Evolutionary conservation across 2,329 filamentous ascomycete species (phyloP).

Genomic region (Ophioceras dolichostomum): DNA sequence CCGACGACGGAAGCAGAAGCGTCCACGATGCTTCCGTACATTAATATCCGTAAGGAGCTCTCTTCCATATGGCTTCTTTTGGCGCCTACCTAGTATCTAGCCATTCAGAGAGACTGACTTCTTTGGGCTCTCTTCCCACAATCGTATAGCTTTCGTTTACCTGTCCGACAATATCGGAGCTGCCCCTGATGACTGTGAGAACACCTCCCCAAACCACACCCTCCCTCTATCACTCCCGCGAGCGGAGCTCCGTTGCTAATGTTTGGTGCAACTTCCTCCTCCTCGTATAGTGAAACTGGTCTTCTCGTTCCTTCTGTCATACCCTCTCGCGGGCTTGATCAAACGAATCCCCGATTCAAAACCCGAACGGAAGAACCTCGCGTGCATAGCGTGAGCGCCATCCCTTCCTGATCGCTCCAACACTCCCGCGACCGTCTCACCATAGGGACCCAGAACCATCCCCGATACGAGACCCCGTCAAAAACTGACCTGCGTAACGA

Average conservation of each 20-base stretch:
- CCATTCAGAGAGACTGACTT: neutral
- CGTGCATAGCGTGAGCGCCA: conserved; percentile 57
- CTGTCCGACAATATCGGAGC: conserved; percentile 26
- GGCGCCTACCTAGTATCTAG: too few relatives aligned
- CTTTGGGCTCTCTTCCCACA: neutral
- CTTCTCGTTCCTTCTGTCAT: conserved; percentile 80
- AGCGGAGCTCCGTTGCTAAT: neutral
- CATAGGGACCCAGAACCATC: too few relatives aligned
- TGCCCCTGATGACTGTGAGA: conserved; percentile 32
- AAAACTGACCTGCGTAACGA: too few relatives aligned
- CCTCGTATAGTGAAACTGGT: conserved; percentile 73
- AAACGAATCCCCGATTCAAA: conserved; percentile 82
- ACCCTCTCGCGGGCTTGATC: conserved; percentile 75
- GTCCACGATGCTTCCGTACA: conserved; percentile 15
- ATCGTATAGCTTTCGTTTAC: conserved; percentile 27
- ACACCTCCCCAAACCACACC: neutral
- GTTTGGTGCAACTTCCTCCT: neutral
- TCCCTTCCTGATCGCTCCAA: too few relatives aligned
- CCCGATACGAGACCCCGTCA: too few relatives aligned
- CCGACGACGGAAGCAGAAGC: too few relatives aligned
- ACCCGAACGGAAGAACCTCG: conserved; percentile 77
- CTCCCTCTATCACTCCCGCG: neutral
- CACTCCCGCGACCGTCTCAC: too few relatives aligned
- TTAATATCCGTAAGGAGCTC: conserved; percentile 12
- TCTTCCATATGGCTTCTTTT: too few relatives aligned